Base-by-base conservation (phyloP, 306 rosid species). In the Oemleria cerasiformis region DNA sequence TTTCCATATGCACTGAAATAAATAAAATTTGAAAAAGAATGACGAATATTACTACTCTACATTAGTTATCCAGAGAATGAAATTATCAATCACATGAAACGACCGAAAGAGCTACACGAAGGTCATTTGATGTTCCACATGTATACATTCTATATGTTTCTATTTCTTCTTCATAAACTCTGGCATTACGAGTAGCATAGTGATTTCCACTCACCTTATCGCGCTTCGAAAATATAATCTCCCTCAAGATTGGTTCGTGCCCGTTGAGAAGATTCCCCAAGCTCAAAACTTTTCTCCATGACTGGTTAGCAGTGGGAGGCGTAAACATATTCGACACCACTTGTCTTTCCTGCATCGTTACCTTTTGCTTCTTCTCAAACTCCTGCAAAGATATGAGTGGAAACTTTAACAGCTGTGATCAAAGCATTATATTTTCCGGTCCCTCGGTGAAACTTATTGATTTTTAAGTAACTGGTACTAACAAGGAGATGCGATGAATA, bases 221-320 rank as follows among this genome's bases (percentile, higher is more conserved):
- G 1, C 82, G 87, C 54, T 85, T 66, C 16, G 90, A 86, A 79
- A 94, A 91, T 64, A 94, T 72, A 54, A 88, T 91, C 82, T 94
- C 99, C 77, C 99, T 83, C 77, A 86, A 68, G 67, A 91, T 70
- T 40, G 99, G 92, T 83, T 94, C 97, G 43, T 89, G 97, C n/a
- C 99, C 97, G 56, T 89, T 94, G 78, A 94, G 92, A 82, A 91
- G 96, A 86, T 94, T 94, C n/a, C 97, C 99, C 96, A 94, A 82
- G 96, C 97, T 91, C 73, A 91, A 71, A 57, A 94, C 95, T 81
- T 86, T 91, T 79, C 99, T 85, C 99, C 99, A 91, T 25, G 95
- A 91, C 74, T 89, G 99, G 82, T 90, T 94, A 0, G 99, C 97
- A 2, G 90, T 84, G 9, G 99, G 99, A 78, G 86, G 81, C 25